Evolutionary conservation across 176 grass and related monocot species (phyloP).

Genomic region (Carex parvula): DNA sequence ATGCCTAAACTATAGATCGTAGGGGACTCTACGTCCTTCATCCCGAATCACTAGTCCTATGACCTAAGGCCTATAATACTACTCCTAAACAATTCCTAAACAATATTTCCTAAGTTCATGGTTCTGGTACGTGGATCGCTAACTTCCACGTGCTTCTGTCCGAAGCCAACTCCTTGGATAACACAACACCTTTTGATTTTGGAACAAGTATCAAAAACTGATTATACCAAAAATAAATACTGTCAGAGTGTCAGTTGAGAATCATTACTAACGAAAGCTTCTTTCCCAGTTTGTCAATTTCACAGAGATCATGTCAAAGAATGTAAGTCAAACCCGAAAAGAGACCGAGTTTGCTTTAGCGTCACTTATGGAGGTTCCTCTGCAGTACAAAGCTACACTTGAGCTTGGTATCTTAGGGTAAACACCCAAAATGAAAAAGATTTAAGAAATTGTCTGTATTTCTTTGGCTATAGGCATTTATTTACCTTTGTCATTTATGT

Average conservation of each 20-base stretch:
- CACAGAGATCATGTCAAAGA: conserved; percentile 39
- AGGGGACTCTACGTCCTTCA: too few relatives aligned
- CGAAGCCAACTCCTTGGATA: too few relatives aligned
- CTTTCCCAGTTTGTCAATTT: conserved; percentile 48
- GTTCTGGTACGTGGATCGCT: too few relatives aligned
- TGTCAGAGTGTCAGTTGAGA: background rate
- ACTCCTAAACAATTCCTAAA: too few relatives aligned
- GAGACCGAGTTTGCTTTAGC: conserved; percentile 44
- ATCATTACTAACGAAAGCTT: background rate
- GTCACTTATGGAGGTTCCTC: conserved; percentile 51
- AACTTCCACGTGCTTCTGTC: too few relatives aligned
- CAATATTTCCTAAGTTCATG: too few relatives aligned
- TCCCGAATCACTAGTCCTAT: too few relatives aligned
- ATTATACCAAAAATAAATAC: background rate
- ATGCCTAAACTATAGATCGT: too few relatives aligned
- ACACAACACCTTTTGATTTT: too few relatives aligned
- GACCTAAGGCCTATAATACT: too few relatives aligned
- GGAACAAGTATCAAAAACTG: too few relatives aligned
- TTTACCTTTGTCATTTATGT: background rate
- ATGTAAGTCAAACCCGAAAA: conserved; percentile 23
- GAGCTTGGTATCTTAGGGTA: conserved; percentile 47
- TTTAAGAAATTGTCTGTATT: background rate
- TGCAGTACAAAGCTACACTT: conserved; percentile 41
- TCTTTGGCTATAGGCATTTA: background rate
- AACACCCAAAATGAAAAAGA: background rate